Percentiles rank a stretch among this genome's conserved stretches.
Evolutionary conservation across 345 rosid species (phyloP).

Genomic region (Noccaea caerulescens): DNA sequence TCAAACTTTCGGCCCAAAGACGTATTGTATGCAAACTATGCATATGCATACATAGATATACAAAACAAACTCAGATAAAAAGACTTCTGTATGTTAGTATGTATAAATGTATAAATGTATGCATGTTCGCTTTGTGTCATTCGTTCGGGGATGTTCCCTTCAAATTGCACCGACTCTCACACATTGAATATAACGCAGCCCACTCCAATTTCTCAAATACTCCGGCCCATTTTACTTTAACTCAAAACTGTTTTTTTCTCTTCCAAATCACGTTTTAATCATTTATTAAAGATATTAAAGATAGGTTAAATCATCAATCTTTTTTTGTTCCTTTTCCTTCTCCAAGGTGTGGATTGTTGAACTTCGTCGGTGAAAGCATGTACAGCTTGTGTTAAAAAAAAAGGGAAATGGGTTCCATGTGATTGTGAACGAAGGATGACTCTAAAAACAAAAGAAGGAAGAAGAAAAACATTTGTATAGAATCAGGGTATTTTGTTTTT

Average conservation of each 20-base stretch:
- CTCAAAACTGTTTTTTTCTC: background rate
- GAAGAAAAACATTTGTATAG: background rate
- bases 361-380: background rate
- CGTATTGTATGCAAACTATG: constrained; percentile 11
- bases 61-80: background rate
- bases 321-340: background rate
- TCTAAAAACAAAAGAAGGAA: background rate
- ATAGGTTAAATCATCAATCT: background rate
- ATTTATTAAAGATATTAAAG: background rate
- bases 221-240: constrained; percentile 18
- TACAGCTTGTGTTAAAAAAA: background rate
- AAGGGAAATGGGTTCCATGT: constrained; percentile 7
- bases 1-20: constrained; percentile 43
- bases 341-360: background rate
- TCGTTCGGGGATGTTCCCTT: constrained; percentile 1
- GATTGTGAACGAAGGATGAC: background rate
- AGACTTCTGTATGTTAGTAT: background rate
- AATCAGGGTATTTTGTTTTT: no score
- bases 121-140: background rate
- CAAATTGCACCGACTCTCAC: constrained; percentile 18
- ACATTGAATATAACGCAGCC: constrained; percentile 10
- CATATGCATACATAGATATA: background rate
- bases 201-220: background rate
- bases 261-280: background rate
- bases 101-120: no score